These are phyloP conservation scores for Jatropha multifida DNA, from an alignment of 441 rosid species.

Conservation along the genomic window DNA sequence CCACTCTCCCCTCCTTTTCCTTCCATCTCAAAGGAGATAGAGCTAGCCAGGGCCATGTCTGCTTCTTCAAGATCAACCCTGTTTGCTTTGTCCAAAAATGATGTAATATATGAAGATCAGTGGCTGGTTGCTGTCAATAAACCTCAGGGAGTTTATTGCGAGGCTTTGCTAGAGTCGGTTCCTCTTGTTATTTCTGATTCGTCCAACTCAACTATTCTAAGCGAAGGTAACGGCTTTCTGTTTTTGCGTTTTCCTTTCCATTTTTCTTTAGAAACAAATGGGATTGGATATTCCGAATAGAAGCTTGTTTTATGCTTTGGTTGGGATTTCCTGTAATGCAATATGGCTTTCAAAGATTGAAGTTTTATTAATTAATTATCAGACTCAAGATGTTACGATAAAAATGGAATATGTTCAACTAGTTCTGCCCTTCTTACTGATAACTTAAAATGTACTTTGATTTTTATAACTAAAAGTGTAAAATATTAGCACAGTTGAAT, in stretches of 20 bases:
- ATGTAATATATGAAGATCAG: constrained; percentile 73
- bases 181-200: constrained; percentile 41
- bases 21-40: constrained; percentile 66
- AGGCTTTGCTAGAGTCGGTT: constrained; percentile 56
- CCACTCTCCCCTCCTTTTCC: constrained; percentile 82
- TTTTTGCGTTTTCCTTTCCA: neutral
- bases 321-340: neutral
- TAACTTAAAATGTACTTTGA: neutral
- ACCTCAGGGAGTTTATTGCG: constrained; percentile 84
- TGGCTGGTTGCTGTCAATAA: constrained; percentile 76
- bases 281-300: neutral
- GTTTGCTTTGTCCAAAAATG: constrained; percentile 43
- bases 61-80: constrained; percentile 79
- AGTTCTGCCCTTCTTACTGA: neutral
- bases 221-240: constrained; percentile 28
- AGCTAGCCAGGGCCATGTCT: constrained; percentile 69
- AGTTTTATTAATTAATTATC: neutral
- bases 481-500: neutral
- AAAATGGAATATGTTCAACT: neutral
- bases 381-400: neutral
- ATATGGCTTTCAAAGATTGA: neutral
- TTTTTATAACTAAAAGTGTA: neutral
- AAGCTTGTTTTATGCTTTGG: neutral
- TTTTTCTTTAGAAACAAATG: neutral
- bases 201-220: constrained; percentile 18